Base-by-base conservation (phyloP, 768 basidiomycete species). In the Trametes elegans region DNA sequence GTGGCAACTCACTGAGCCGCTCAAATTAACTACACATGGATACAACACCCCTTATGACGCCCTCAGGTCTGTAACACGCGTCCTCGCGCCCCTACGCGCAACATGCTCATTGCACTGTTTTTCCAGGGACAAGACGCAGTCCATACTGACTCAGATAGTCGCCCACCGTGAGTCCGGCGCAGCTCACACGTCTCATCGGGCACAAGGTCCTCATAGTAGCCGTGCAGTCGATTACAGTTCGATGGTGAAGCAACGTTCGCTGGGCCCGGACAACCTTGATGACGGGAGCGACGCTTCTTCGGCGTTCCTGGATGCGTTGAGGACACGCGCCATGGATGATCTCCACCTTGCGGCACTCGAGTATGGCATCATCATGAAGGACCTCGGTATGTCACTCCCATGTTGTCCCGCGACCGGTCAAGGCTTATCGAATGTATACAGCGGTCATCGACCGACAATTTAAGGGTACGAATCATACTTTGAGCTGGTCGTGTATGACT, bases 381-480 rank as follows among this genome's bases (percentile, higher is more conserved):
- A 93, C 59, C 81, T 92, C 32, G 85, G 84, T 84, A 61, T 5
- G 77, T 65, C 7, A 9, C n/a, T n/a, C n/a, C 8, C 14, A 43
- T 27, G 23, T 26, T 16, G 40, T 35, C 11, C n/a, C 6, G 13
- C 34, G 34, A 6, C 5, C n/a, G 13, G 34, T n/a, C 34, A 4
- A 5, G 13, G 13, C 6, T 13, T 11, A 14, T 32, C 34, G 13
- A n/a, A 35, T 13, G 6, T 5, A 9, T 18, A 52, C 53, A 85
- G 90, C 90, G 50, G 90, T 93, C 50, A 92, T 92, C 54, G 89
- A 92, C 66, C 76, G 90, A 27, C 87, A 91, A 62, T 93, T 93
- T 76, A 92, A 93, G 74, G 90, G 71, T 66, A 21, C n/a, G 59
- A 7, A n/a, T 46, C 28, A 14, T 19, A 3, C 23, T 6, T 11